Percentiles rank a stretch among this genome's conserved stretches.
Evolutionary conservation across 2,329 filamentous ascomycete genomes (phyloP).

Genomic region (Curvularia lunata): DNA sequence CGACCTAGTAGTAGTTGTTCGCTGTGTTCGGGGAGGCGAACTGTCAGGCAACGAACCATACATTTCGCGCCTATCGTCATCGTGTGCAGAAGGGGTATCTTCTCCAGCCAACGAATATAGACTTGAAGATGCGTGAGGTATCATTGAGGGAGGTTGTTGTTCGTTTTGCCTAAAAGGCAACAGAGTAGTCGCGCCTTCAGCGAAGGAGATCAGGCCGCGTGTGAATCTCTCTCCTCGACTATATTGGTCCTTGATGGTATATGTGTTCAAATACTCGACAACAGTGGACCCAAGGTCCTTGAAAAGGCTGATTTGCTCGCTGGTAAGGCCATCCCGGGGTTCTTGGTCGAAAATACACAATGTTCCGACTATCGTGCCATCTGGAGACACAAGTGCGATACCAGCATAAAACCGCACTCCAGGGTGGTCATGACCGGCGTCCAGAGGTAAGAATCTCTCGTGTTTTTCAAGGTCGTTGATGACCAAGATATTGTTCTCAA

Average conservation of each 20-base stretch:
- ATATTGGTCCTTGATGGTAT: slow-evolving; percentile 35
- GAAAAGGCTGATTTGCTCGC: slow-evolving; percentile 21
- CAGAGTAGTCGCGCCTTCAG: slow-evolving; percentile 35
- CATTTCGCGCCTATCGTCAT: neutral
- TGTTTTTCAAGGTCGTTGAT: slow-evolving; percentile 18
- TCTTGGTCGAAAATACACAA: slow-evolving; percentile 34
- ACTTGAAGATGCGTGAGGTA: neutral
- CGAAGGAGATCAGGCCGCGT: slow-evolving; percentile 42
- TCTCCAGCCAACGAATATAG: slow-evolving; percentile 3
- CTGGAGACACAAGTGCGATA: slow-evolving; percentile 32
- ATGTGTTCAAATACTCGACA: slow-evolving; percentile 35
- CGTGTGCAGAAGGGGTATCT: neutral
- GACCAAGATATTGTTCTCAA: slow-evolving; percentile 14
- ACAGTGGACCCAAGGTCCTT: slow-evolving; percentile 38
- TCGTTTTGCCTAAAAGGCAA: slow-evolving; percentile 19
- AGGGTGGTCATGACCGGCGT: slow-evolving; percentile 5
- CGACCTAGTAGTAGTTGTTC: slow-evolving; percentile 11
- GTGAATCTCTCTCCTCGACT: slow-evolving; percentile 39
- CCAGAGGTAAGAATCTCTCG: neutral
- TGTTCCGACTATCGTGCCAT: slow-evolving; percentile 34
- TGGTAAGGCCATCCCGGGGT: slow-evolving; percentile 23
- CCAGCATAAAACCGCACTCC: slow-evolving; percentile 37
- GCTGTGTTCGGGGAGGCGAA: neutral
- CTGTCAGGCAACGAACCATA: neutral
- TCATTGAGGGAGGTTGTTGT: neutral